Conservation (phyloP, 1,284 basidiomycete species). For the Moesziomyces parantarcticus region DNA sequence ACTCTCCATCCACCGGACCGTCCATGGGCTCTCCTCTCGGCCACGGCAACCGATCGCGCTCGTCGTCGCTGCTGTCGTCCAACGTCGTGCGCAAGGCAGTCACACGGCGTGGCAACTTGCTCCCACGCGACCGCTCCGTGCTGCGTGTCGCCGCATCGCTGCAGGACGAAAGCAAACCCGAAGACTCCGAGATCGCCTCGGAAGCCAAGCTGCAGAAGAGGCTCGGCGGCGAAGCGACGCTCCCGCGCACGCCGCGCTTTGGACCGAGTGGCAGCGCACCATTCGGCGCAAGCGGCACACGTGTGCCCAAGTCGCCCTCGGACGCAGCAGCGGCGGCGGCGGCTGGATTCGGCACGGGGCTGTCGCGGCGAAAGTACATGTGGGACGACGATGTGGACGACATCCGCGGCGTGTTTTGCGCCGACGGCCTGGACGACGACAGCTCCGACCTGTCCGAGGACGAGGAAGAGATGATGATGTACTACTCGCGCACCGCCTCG, state of each 20-base stretch:
- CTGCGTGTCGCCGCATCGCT: conserved; percentile 61
- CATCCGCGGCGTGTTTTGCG: conserved; percentile 37
- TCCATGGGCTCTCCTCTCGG: conserved; percentile 23
- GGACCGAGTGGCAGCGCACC: conserved; percentile 8
- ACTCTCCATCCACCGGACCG: conserved; percentile 20
- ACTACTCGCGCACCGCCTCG: conserved; percentile 39
- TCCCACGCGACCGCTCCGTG: conserved; percentile 51
- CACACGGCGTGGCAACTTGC: conserved; percentile 34
- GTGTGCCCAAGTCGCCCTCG: conserved; percentile 26
- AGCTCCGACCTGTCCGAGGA: conserved; percentile 32
- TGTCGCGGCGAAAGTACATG: conserved; percentile 34
- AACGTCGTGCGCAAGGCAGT: conserved; percentile 43
- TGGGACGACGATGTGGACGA: conserved; percentile 54
- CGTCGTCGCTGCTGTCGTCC: conserved; percentile 27
- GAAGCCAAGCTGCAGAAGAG: conserved; percentile 63
- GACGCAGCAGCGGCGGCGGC: conserved; percentile 13
- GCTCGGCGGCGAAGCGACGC: conserved; percentile 40
- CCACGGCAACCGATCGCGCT: conserved; percentile 22
- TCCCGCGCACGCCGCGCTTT: conserved; percentile 41
- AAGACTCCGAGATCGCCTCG: conserved; percentile 61
- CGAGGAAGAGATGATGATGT: conserved; percentile 41
- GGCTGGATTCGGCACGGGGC: conserved; percentile 1
- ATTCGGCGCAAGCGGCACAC: neutral
- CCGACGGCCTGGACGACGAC: conserved; percentile 38
- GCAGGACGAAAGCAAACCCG: conserved; percentile 55